Evolutionary conservation across 139 green algal species (phyloP), one percentile per base, ranked within the genome.

Genomic region (Yamagishiella unicocca): DNA sequence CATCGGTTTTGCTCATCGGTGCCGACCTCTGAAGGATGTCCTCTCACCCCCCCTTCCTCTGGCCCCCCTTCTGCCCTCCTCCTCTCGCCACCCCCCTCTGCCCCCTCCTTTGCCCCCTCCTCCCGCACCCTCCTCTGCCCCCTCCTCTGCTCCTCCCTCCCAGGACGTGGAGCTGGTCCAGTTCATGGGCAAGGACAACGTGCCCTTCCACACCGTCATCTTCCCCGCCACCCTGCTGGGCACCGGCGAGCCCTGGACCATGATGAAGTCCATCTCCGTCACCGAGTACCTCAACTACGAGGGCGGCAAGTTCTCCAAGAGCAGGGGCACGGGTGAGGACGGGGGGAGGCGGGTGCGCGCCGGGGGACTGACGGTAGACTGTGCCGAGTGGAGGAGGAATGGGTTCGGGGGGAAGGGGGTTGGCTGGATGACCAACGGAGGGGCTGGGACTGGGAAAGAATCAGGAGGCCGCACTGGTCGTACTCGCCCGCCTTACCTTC

Each of bases 161-260:
- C 62, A 96, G 84, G 93, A 99, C 45, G 97, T 99, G 87, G 97
- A 99, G 92, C 90, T 99, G 84, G 96, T 99, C 29, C 97, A 99
- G 93, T 99, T 99, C 90, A 99, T 99, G 97, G 97, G 97, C 88
- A 99, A 99, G 92, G 97, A 99, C 94, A 99, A 99, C 88, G 95
- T 99, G 73, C 97, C 97, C 46, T 99, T 99, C 92, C 97, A 99
- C 93, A 99, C 97, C 38, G 95, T 99, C 83, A 98, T 99, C 93
- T 99, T 99, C 92, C 97, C 97, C 24, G 95, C 95, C 80, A 98
- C 94, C 4, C 94, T 98, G 73, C 91, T 99, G 76, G 93, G 94
- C 76, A 94, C 88, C 8, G 85, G 71, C 0, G 40, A 90, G 85
- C 73, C 84, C 21, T 99, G 97, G 97, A 99, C 97, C 21, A 94